Percentiles rank a stretch among this genome's conserved stretches.
Conservation (phyloP, 2,329 filamentous ascomycete species). For the Endothia cerciana region DNA sequence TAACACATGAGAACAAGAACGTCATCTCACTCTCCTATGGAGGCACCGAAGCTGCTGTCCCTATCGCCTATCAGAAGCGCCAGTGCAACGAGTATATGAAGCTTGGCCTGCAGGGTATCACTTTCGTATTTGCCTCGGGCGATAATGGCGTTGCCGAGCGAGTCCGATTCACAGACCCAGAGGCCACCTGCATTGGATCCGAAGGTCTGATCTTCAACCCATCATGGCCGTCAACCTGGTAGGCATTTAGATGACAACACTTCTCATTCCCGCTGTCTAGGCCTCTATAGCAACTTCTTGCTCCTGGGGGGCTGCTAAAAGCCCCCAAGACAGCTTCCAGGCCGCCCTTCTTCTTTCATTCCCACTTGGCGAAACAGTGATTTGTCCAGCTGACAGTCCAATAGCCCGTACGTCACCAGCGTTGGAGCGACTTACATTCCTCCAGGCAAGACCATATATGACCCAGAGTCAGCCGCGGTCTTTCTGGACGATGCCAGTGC, state of each 20-base stretch:
- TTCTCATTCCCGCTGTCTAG: not conserved
- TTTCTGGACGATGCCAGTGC: slow-evolving; percentile 20
- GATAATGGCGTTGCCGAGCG: slow-evolving; percentile 46
- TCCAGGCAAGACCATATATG: slow-evolving; percentile 21
- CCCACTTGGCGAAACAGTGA: not conserved
- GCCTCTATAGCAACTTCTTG: not conserved
- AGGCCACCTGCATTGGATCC: slow-evolving; percentile 37
- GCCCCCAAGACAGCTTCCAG: not conserved
- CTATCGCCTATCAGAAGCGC: slow-evolving; percentile 55
- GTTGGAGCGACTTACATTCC: slow-evolving; percentile 31
- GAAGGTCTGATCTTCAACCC: slow-evolving; percentile 50
- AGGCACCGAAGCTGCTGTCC: slow-evolving; percentile 56
- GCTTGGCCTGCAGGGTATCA: slow-evolving; percentile 53
- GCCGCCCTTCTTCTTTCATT: not conserved
- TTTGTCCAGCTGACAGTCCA: not conserved
- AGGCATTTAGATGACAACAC: not conserved
- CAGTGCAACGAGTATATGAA: slow-evolving; percentile 58
- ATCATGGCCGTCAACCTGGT: slow-evolving; percentile 51
- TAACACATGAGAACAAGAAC: slow-evolving; percentile 37
- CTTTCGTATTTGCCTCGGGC: slow-evolving; percentile 52
- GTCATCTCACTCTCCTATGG: slow-evolving; percentile 62
- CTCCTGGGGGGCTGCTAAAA: not conserved
- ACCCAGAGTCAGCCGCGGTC: slow-evolving; percentile 31
- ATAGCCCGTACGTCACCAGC: slow-evolving; percentile 43
- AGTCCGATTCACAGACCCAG: not conserved